Conservation (phyloP, 2,329 filamentous ascomycete genomes). For the Fusarium papillatum region DNA sequence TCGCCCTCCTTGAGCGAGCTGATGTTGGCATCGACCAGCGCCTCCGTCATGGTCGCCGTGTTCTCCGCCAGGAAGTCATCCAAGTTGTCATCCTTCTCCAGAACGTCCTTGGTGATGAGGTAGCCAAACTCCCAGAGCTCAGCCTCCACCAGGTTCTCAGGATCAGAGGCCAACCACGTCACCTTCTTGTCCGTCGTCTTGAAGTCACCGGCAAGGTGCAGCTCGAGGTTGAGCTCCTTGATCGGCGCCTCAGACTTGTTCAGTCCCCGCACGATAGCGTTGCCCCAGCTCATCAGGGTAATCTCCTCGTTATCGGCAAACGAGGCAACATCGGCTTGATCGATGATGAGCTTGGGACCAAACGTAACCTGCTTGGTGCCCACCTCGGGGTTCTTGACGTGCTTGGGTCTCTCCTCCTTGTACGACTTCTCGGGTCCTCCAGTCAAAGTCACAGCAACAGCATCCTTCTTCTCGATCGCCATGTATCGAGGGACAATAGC, state of each 20-base stretch:
- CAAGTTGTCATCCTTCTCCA: conserved; percentile 88
- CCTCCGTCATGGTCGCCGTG: conserved; percentile 81
- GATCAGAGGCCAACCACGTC: conserved; percentile 87
- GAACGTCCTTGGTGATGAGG: conserved; percentile 93
- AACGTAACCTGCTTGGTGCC: conserved; percentile 90
- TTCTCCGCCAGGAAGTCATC: conserved; percentile 86
- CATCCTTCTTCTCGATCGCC: conserved; percentile 77
- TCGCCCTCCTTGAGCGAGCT: conserved; percentile 85
- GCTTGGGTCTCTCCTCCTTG: conserved; percentile 84
- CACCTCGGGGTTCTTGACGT: conserved; percentile 89
- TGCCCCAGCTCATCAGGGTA: conserved; percentile 97
- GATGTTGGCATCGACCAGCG: conserved; percentile 86
- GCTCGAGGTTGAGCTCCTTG: conserved; percentile 81
- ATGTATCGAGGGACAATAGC: conserved; percentile 82
- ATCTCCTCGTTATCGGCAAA: conserved; percentile 92
- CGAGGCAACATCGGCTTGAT: conserved; percentile 86
- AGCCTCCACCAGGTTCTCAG: conserved; percentile 82
- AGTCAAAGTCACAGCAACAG: conserved; percentile 78
- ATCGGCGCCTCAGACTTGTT: conserved; percentile 68
- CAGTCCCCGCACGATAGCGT: conserved; percentile 82
- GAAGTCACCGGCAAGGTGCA: conserved; percentile 94
- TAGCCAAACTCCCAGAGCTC: conserved; percentile 97
- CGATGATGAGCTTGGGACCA: conserved; percentile 81
- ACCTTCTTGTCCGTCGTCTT: conserved; percentile 98
- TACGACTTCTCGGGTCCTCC: conserved; percentile 74